A percentile compares a stretch with the other conserved stretches of the same genome.
phyloP scores from a whole-genome alignment of 164 flowering plant species.

The Chloranthus sessilifolius region DNA sequence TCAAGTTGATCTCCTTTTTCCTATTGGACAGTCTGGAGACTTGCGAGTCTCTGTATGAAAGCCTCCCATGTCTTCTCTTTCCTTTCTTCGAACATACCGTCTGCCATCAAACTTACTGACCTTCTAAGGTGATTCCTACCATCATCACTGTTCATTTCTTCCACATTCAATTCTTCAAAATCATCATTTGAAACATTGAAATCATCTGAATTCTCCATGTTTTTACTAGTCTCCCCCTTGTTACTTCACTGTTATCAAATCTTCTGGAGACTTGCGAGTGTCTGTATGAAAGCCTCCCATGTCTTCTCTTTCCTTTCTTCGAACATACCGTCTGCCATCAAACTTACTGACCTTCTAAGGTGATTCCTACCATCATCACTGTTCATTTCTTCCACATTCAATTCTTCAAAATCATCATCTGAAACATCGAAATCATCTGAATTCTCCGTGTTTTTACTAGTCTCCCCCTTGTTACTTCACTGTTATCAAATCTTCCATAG shows the following conservation, averaged over 20 bases:
- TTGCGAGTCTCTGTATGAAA: slow-evolving; percentile 71
- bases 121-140: slow-evolving; percentile 20
- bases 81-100: slow-evolving; percentile 67
- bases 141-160: slow-evolving; percentile 12
- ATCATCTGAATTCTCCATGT: slow-evolving; percentile 22
- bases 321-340: slow-evolving; percentile 63
- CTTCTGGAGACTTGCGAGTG: slow-evolving; percentile 77
- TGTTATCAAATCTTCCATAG: slow-evolving; percentile 44
- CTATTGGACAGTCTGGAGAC: slow-evolving; percentile 81
- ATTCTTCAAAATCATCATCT: slow-evolving; percentile 26
- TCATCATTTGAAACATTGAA: slow-evolving; percentile 25
- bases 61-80: slow-evolving; percentile 55
- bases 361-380: slow-evolving; percentile 12
- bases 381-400: slow-evolving; percentile 14
- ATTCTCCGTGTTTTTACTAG: slow-evolving; percentile 12
- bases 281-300: slow-evolving; percentile 61
- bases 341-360: slow-evolving; percentile 38
- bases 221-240: slow-evolving; percentile 22
- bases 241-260: no score
- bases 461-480: slow-evolving; percentile 42
- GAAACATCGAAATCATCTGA: slow-evolving; percentile 34
- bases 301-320: slow-evolving; percentile 58
- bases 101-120: slow-evolving; percentile 49
- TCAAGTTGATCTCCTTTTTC: slow-evolving; percentile 69
- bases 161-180: slow-evolving; percentile 23